These are phyloP conservation scores for Talaromyces sp. DNA, from an alignment of 2,329 filamentous ascomycete genomes.

Conservation along the genomic window DNA sequence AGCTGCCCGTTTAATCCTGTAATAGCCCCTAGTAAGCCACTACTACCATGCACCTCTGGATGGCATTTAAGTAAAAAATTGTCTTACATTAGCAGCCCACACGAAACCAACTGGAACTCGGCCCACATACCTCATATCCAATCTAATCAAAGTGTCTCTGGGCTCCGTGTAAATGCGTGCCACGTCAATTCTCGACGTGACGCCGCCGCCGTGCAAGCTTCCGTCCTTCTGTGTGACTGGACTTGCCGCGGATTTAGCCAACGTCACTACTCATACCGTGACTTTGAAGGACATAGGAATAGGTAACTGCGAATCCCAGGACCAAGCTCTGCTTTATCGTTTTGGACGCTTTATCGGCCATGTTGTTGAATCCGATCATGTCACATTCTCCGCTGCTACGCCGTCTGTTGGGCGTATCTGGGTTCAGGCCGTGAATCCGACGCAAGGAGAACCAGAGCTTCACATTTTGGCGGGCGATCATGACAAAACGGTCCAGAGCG, in stretches of 20 bases:
- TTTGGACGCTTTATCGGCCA: conserved; percentile 5
- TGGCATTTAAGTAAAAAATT: background rate
- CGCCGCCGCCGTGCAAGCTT: conserved; percentile 1
- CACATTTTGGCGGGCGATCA: background rate
- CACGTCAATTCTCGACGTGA: background rate
- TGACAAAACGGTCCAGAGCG: background rate
- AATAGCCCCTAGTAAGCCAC: background rate
- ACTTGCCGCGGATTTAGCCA: background rate
- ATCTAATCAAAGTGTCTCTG: background rate
- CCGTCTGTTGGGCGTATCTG: background rate
- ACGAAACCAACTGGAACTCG: background rate
- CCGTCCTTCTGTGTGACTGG: background rate
- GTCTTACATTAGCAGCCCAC: background rate
- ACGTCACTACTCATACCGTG: background rate
- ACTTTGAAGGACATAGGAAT: background rate
- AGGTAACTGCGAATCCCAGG: background rate
- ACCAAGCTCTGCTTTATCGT: conserved; percentile 1
- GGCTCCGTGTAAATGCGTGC: conserved; percentile 4
- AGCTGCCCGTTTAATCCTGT: background rate
- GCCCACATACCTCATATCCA: background rate
- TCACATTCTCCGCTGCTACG: background rate
- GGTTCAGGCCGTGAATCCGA: background rate
- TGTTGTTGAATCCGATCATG: conserved; percentile 1
- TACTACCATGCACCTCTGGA: background rate
- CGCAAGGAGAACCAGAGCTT: background rate